Evolutionary conservation across 1,284 basidiomycete genomes (phyloP).

Genomic region (Pseudozyma sp.): DNA sequence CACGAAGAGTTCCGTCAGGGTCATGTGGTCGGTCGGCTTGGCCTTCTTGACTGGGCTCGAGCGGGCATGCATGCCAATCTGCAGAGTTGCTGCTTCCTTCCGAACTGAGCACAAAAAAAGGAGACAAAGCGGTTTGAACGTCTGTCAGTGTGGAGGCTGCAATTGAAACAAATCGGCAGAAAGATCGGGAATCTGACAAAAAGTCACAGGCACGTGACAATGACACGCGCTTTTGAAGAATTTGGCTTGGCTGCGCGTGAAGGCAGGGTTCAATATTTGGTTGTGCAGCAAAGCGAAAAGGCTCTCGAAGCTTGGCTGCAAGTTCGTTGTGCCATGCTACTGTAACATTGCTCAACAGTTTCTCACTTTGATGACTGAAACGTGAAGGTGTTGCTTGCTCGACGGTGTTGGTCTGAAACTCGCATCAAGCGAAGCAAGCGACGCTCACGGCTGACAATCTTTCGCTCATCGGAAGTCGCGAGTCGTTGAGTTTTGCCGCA

Average conservation of each 20-base stretch:
- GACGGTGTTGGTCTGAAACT: no score
- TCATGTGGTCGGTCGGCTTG: constrained; percentile 5
- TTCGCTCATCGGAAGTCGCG: constrained; percentile 7
- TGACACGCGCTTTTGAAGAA: constrained; percentile 13
- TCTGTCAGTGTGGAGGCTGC: no score
- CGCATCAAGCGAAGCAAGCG: background rate
- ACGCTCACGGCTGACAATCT: background rate
- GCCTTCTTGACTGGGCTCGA: background rate
- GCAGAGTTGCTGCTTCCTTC: background rate
- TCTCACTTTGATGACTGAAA: no score
- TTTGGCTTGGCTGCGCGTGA: constrained; percentile 15
- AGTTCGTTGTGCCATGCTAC: constrained; percentile 2
- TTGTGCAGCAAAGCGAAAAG: constrained; percentile 1
- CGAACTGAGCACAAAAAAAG: constrained; percentile 1
- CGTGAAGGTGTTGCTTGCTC: no score
- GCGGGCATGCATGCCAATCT: constrained; percentile 9
- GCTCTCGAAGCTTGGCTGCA: background rate
- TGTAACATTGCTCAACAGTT: background rate
- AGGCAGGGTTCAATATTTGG: constrained; percentile 5
- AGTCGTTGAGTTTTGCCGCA: constrained; percentile 3
- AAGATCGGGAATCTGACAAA: background rate
- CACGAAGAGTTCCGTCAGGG: constrained; percentile 1
- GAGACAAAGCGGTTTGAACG: constrained; percentile 11
- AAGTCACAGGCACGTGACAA: constrained; percentile 17
- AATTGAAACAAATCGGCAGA: constrained; percentile 1